phyloP scores from a whole-genome alignment of 305 asterid species.

The Solanum aculeatissimum region DNA sequence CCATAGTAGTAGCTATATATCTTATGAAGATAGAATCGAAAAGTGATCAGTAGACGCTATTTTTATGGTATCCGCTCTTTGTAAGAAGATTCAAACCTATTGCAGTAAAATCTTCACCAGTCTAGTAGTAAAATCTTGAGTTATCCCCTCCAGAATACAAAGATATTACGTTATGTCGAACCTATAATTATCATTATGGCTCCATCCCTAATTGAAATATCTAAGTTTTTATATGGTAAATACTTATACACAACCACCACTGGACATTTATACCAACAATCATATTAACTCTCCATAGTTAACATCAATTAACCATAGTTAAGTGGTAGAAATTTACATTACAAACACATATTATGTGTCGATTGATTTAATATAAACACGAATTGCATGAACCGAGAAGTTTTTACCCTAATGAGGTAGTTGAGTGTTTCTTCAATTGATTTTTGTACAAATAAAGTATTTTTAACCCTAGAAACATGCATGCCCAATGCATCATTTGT shows the following conservation, averaged over 20 bases:
- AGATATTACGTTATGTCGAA: not conserved
- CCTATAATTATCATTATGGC: fast-evolving
- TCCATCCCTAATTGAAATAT: not conserved
- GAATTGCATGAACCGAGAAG: fast-evolving
- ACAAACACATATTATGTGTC: fast-evolving
- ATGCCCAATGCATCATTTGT: not conserved
- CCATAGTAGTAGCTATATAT: not conserved
- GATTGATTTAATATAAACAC: not conserved
- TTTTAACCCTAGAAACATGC: not conserved
- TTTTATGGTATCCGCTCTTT: not conserved
- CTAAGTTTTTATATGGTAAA: not conserved
- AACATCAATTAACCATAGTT: not conserved
- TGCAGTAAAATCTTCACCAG: not conserved
- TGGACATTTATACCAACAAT: not conserved
- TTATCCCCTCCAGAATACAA: not conserved
- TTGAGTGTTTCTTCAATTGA: not conserved
- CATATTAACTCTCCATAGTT: not conserved
- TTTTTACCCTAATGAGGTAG: not conserved
- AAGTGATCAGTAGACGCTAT: not conserved
- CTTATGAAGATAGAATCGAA: not conserved
- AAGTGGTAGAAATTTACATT: not conserved
- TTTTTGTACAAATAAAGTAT: not conserved
- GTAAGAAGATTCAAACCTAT: not conserved
- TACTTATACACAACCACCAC: not conserved
- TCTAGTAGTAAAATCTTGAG: not conserved